Percentiles rank a stretch among this genome's conserved stretches.
phyloP scores from a whole-genome alignment of 2,329 filamentous ascomycete genomes.

The Calonectria multiphialidica region DNA sequence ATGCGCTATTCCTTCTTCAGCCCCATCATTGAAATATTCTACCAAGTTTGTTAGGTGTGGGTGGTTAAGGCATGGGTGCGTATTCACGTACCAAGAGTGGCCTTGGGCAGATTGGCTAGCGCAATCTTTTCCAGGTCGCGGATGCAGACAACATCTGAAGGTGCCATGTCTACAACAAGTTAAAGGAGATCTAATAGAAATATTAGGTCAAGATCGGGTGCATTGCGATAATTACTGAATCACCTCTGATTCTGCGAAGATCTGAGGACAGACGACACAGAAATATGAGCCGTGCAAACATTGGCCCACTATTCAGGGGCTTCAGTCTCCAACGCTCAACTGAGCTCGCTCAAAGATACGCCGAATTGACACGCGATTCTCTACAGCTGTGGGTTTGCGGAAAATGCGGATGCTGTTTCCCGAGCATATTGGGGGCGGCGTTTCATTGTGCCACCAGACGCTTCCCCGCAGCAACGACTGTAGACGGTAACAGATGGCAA shows the following conservation, averaged over 20 bases:
- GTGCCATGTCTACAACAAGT: too few species aligned
- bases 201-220: too few species aligned
- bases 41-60: background rate
- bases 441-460: background rate
- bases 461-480: background rate
- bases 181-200: too few species aligned
- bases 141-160: background rate
- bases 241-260: too few species aligned
- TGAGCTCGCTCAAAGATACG: too few species aligned
- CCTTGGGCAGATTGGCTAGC: background rate
- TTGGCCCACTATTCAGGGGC: too few species aligned
- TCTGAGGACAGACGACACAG: too few species aligned
- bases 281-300: too few species aligned
- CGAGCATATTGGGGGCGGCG: background rate
- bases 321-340: too few species aligned
- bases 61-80: too few species aligned
- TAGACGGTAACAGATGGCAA: background rate
- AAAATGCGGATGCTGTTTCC: background rate
- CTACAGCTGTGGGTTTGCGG: background rate
- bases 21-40: background rate
- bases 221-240: too few species aligned
- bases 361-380: too few species aligned
- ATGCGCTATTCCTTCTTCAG: background rate
- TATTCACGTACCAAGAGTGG: background rate
- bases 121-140: background rate